Evolutionary conservation across 202 grass and related monocot species (phyloP).

Genomic region (Digitaria exilis): DNA sequence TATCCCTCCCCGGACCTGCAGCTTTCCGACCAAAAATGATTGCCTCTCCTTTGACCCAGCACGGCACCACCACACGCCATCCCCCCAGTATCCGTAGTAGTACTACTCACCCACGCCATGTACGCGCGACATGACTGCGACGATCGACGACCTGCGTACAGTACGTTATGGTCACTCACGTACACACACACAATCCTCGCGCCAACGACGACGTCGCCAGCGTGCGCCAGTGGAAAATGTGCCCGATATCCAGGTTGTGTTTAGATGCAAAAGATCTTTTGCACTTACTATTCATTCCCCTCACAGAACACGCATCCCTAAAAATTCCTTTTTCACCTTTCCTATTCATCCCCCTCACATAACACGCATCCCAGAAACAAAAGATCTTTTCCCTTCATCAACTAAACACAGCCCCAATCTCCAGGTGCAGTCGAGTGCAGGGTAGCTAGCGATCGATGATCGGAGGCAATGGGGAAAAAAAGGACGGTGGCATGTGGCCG

Average conservation of each 20-base stretch:
- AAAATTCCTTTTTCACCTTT: too few relatives aligned
- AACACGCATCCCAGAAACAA: too few relatives aligned
- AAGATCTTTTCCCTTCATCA: too few relatives aligned
- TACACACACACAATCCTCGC: too few relatives aligned
- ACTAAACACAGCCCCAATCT: too few relatives aligned
- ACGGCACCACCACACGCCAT: background rate
- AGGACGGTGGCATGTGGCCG: slow-evolving; percentile 3
- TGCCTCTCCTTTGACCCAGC: slow-evolving; percentile 35
- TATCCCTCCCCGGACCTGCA: background rate
- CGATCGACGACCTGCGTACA: background rate
- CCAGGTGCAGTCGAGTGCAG: background rate
- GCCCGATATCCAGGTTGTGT: too few relatives aligned
- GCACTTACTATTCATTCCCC: too few relatives aligned
- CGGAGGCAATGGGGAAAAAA: background rate
- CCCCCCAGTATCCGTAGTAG: too few relatives aligned
- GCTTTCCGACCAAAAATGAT: slow-evolving; percentile 50
- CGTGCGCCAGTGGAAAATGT: slow-evolving; percentile 12
- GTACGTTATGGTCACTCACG: background rate
- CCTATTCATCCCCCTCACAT: too few relatives aligned
- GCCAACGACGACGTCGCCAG: background rate
- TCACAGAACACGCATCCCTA: too few relatives aligned
- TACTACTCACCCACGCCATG: background rate
- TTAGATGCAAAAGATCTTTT: too few relatives aligned
- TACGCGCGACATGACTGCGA: background rate
- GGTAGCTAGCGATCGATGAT: background rate